phyloP scores from a whole-genome alignment of 2,329 filamentous ascomycete genomes.

The Lomentospora prolificans region DNA sequence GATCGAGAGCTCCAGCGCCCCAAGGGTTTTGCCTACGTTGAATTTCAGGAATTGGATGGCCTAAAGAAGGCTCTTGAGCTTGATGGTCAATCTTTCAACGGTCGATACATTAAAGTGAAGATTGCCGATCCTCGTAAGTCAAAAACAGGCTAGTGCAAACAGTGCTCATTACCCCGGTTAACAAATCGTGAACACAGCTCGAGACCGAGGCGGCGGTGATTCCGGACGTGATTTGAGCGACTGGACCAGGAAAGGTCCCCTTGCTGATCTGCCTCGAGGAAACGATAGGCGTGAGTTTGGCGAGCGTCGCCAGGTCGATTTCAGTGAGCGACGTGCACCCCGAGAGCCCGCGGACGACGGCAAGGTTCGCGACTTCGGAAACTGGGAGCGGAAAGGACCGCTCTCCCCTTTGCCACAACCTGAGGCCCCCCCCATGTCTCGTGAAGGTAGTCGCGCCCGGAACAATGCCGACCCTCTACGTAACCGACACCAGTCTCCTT shows the following conservation, averaged over 20 bases:
- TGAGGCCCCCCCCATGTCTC: conserved; percentile 38
- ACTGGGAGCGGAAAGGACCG: conserved; percentile 93
- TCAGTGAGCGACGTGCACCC: conserved; percentile 51
- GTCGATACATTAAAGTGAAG: conserved; percentile 83
- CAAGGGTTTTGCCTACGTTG: conserved; percentile 97
- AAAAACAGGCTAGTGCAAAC: too few species aligned
- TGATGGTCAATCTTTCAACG: conserved; percentile 74
- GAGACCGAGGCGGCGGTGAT: conserved; percentile 48
- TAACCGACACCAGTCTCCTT: conserved; percentile 59
- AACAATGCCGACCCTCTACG: conserved; percentile 49
- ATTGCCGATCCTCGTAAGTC: conserved; percentile 91
- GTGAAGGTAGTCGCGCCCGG: conserved; percentile 45
- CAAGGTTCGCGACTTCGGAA: conserved; percentile 69
- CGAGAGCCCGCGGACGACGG: conserved; percentile 63
- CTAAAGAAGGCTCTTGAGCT: conserved; percentile 82
- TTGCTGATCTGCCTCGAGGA: conserved; percentile 55
- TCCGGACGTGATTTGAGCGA: conserved; percentile 69
- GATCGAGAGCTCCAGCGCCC: conserved; percentile 89
- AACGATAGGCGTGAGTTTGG: conserved; percentile 29
- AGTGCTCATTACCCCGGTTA: too few species aligned
- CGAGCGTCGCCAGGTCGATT: conserved; percentile 38
- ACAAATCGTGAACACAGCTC: conserved; percentile 63
- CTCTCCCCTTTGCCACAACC: conserved; percentile 58
- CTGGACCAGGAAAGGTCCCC: conserved; percentile 88
- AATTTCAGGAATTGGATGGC: conserved; percentile 80